Percentiles rank a stretch among this genome's conserved stretches.
Conservation (phyloP, 371 early-diverging fungal species). For the Amoeboradix gromovi region DNA sequence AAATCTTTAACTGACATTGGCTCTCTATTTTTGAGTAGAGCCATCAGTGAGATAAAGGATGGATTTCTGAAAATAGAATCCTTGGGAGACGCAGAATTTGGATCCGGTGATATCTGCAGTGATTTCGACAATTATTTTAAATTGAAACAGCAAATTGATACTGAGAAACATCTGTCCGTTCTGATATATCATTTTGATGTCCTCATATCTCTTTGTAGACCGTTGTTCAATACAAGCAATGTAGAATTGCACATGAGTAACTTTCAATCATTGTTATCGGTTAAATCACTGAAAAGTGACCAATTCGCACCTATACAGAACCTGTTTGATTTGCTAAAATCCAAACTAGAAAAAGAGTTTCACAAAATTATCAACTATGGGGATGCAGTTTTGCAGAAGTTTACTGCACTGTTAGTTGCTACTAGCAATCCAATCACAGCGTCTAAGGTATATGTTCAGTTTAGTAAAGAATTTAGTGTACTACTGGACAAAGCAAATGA, state of each 20-base stretch:
- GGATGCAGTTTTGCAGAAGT: not conserved
- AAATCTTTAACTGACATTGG: not conserved
- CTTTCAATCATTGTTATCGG: not conserved
- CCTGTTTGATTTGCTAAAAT: not conserved
- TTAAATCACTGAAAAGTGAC: not conserved
- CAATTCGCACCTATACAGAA: not conserved
- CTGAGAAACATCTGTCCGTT: not conserved
- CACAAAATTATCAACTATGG: not conserved
- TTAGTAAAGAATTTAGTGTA: not conserved
- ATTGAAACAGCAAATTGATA: not conserved
- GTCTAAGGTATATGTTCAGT: not conserved
- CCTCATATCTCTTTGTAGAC: not conserved
- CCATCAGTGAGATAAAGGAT: not conserved
- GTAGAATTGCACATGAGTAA: not conserved
- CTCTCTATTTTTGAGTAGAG: not conserved
- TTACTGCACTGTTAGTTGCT: not conserved
- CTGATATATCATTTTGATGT: not conserved
- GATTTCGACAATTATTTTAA: not conserved
- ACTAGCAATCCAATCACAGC: not conserved
- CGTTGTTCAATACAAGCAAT: not conserved
- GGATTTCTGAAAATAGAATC: not conserved
- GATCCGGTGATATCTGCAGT: not conserved
- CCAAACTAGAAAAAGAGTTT: not conserved
- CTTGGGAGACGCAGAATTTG: not conserved
- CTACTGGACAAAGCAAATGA: not conserved